Conservation (phyloP, 2,329 filamentous ascomycete genomes). For the Exophiala phaeomuriformis region DNA sequence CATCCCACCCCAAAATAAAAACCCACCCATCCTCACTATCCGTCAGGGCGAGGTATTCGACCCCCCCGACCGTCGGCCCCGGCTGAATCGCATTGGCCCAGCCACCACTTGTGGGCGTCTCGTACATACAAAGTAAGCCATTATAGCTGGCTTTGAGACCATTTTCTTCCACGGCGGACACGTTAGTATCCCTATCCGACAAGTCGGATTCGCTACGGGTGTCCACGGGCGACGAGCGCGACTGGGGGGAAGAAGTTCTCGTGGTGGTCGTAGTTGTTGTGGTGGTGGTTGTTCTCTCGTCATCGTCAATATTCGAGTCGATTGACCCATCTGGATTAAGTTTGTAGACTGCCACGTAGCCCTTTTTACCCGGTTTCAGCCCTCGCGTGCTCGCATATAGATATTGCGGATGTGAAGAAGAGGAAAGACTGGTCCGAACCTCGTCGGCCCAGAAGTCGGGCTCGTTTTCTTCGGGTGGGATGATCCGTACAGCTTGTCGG, state of each 20-base stretch:
- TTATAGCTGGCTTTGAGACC: not conserved
- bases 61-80: conserved; percentile 25
- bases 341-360: conserved; percentile 25
- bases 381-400: conserved; percentile 26
- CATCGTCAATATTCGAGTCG: not conserved
- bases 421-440: conserved; percentile 23
- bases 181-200: too few relatives aligned
- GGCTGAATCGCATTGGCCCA: conserved; percentile 28
- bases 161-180: not conserved
- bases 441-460: conserved; percentile 27
- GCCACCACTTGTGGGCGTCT: conserved; percentile 25
- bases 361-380: conserved; percentile 18
- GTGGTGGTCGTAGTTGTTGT: too few relatives aligned
- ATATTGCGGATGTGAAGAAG: conserved; percentile 18
- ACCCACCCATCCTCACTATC: conserved; percentile 27
- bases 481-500: conserved; percentile 24
- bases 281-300: too few relatives aligned
- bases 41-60: conserved; percentile 30
- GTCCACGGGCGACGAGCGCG: too few relatives aligned
- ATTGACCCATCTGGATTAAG: conserved; percentile 17
- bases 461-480: conserved; percentile 15
- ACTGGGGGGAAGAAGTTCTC: too few relatives aligned
- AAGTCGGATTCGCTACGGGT: too few relatives aligned
- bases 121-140: conserved; percentile 23
- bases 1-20: conserved; percentile 26